phyloP scores from a whole-genome alignment of 768 basidiomycete genomes.

The Naganishia friedmannii region DNA sequence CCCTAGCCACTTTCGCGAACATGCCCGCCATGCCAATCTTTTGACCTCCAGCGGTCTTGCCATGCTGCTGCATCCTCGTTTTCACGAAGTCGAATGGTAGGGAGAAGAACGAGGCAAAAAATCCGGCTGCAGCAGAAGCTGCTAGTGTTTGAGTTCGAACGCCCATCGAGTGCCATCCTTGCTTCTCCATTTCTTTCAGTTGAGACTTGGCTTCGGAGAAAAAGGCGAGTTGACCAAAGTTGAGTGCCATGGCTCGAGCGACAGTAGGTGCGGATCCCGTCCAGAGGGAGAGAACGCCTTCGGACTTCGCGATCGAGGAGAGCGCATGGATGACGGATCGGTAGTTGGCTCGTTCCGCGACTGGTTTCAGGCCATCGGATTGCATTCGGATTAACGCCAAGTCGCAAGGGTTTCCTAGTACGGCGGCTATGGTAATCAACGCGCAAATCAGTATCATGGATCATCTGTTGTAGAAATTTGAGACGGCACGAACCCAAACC shows the following conservation, averaged over 20 bases:
- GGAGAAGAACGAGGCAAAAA: constrained; percentile 35
- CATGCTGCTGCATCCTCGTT: constrained; percentile 31
- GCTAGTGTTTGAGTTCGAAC: constrained; percentile 23
- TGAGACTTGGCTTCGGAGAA: constrained; percentile 33
- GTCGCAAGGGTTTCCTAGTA: constrained; percentile 32
- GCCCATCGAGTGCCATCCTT: constrained; percentile 17
- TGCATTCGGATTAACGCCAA: constrained; percentile 34
- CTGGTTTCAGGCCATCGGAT: constrained; percentile 33
- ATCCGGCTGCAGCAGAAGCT: constrained; percentile 30
- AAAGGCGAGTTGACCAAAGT: constrained; percentile 37
- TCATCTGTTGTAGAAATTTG: not conserved
- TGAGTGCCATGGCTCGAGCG: constrained; percentile 33
- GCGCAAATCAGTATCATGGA: not conserved
- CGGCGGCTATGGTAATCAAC: constrained; percentile 8
- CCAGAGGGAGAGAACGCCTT: constrained; percentile 33
- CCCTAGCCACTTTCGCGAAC: constrained; percentile 30
- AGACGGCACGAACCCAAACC: constrained; percentile 27
- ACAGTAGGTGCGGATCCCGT: constrained; percentile 28
- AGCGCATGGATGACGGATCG: constrained; percentile 33
- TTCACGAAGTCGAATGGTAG: constrained; percentile 35
- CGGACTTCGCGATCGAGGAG: constrained; percentile 25
- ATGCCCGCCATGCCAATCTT: constrained; percentile 29
- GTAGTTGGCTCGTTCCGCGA: constrained; percentile 29
- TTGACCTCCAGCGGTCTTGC: constrained; percentile 23
- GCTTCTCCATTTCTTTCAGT: constrained; percentile 22